Percentiles rank a stretch among this genome's conserved stretches.
phyloP scores from a whole-genome alignment of 1,139 yeast genomes.

The Debaryomyces udenii region DNA sequence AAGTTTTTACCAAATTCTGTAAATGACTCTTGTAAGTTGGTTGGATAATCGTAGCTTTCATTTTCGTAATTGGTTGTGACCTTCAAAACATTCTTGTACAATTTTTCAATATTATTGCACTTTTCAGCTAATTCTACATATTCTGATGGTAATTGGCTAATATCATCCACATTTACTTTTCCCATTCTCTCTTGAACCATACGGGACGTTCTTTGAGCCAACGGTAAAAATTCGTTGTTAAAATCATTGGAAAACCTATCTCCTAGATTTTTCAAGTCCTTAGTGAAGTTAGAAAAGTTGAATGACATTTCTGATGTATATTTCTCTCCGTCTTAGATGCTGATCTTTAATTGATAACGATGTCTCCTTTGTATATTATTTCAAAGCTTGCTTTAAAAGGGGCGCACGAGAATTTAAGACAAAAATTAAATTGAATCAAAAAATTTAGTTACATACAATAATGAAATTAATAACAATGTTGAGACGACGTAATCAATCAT shows the following conservation, averaged over 20 bases:
- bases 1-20: slow-evolving; percentile 73
- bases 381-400: not conserved
- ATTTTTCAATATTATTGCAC: slow-evolving; percentile 72
- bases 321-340: too few species aligned
- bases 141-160: slow-evolving; percentile 82
- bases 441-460: too few species aligned
- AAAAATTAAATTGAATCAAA: too few species aligned
- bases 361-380: not conserved
- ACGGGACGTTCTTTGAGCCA: slow-evolving; percentile 82
- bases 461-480: too few species aligned
- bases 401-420: slow-evolving; percentile 6
- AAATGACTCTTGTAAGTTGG: slow-evolving; percentile 71
- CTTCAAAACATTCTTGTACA: slow-evolving; percentile 72
- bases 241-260: slow-evolving; percentile 45
- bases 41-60: slow-evolving; percentile 88
- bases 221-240: slow-evolving; percentile 54
- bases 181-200: slow-evolving; percentile 80
- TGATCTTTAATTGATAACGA: not conserved
- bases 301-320: slow-evolving; percentile 40
- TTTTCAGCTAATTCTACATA: slow-evolving; percentile 73
- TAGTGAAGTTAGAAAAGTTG: slow-evolving; percentile 46
- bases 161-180: slow-evolving; percentile 66
- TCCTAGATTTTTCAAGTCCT: slow-evolving; percentile 43
- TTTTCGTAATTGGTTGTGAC: slow-evolving; percentile 73
- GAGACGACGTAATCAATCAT: too few species aligned